phyloP scores from a whole-genome alignment of 177 flowering plant species.

The Vitis hybrid region DNA sequence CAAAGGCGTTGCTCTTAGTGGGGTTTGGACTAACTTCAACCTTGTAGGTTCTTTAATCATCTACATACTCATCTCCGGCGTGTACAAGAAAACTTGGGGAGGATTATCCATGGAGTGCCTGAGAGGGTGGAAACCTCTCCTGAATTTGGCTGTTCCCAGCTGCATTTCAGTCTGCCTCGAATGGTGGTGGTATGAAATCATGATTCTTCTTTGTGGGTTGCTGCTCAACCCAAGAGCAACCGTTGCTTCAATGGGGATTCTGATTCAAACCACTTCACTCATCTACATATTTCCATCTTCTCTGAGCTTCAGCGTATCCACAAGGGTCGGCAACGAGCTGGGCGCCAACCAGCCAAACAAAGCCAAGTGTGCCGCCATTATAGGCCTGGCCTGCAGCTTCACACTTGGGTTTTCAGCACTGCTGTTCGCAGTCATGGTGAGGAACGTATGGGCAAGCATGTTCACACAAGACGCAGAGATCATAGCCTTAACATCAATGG shows the following conservation, averaged over 20 bases:
- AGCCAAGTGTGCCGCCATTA: conserved; percentile 61
- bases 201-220: conserved; percentile 62
- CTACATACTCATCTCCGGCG: conserved; percentile 35
- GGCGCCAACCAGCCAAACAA: conserved; percentile 53
- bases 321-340: conserved; percentile 60
- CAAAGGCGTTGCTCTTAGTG: conserved; percentile 51
- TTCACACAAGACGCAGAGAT: conserved; percentile 72
- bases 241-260: conserved; percentile 71
- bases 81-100: conserved; percentile 42
- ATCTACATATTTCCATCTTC: conserved; percentile 75
- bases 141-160: conserved; percentile 57
- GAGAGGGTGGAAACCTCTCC: conserved; percentile 36
- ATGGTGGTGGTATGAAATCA: conserved; percentile 83
- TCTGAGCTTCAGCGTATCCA: conserved; percentile 59
- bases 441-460: conserved; percentile 68
- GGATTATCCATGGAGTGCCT: conserved; percentile 45
- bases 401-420: conserved; percentile 56
- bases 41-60: conserved; percentile 41
- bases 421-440: conserved; percentile 50
- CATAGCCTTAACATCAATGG: conserved; percentile 54
- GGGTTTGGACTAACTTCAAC: conserved; percentile 50
- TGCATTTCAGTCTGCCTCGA: conserved; percentile 73
- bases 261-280: conserved; percentile 60
- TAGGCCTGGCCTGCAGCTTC: conserved; percentile 58
- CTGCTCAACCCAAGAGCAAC: conserved; percentile 54